Base-by-base conservation (phyloP, 768 basidiomycete genomes). In the Pleurotus cornucopiae region DNA sequence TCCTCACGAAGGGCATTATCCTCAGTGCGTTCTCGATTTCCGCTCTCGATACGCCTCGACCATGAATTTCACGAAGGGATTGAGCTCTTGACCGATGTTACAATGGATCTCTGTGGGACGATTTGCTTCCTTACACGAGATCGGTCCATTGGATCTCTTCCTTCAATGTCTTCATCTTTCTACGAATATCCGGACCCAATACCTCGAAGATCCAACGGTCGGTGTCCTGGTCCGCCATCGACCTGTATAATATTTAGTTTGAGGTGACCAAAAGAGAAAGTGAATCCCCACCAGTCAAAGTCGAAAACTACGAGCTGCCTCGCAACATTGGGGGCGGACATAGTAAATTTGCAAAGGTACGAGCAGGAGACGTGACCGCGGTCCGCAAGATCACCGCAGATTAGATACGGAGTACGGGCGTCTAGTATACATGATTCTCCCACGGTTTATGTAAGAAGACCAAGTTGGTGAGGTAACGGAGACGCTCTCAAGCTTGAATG, bases 191-290 rank as follows among this genome's bases (percentile, higher is more conserved):
- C 2, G 88, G 87, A 0, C 86, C 89, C 34, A 94, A 80, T 56
- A 96, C 92, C 68, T 95, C 92, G 61, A 92, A 86, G 57, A 94
- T 75, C 83, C 89, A 99, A 71, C 94, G 78, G 71, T 98, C 97
- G 0, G 94, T 88, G 74, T 99, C 97, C 74, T 98, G 95, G 73
- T 99, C 96, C 54, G 86, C 85, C 72, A 91, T 81, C 37, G 91
- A 93, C 90, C 90, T 93, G 62, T 37, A 44, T 38, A 46, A 11
- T 2, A 4, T 14, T 12, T 13, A 21, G 3, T 14, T 26, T 7
- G 16, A 20, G 6, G 30, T 11, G 23, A 7, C 5, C 16, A 7
- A 23, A 16, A 18, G 12, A 46, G 3, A 4, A 26, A 7, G 25
- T 21, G 9, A 5, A 11, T 26, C 16, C 68, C 61, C 60, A 89